Conservation (phyloP, 345 rosid species). For the Anastatica hierochuntica region DNA sequence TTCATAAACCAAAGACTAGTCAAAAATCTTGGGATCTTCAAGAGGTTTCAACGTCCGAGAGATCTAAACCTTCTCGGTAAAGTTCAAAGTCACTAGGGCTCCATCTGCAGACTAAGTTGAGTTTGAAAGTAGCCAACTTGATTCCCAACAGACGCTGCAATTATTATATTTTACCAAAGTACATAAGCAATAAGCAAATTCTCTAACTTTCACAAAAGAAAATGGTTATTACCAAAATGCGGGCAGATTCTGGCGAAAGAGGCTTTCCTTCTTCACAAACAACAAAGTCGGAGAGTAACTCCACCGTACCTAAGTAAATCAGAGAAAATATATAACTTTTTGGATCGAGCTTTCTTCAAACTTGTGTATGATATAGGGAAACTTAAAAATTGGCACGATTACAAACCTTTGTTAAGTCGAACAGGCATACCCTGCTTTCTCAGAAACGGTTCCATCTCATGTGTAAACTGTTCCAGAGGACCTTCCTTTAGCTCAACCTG, state of each 20-base stretch:
- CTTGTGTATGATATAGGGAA: background rate
- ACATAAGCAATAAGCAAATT: no score
- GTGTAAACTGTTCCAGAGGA: conserved; percentile 80
- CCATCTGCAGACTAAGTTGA: conserved; percentile 77
- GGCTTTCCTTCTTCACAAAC: conserved; percentile 93
- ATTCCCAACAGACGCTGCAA: conserved; percentile 86
- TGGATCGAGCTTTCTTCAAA: background rate
- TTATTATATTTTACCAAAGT: no score
- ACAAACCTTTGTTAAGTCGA: conserved; percentile 73
- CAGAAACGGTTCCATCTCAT: conserved; percentile 95
- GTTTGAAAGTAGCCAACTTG: conserved; percentile 84
- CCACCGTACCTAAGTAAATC: conserved; percentile 60
- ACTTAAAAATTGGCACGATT: background rate
- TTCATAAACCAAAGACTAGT: background rate
- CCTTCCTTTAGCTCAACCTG: conserved; percentile 88
- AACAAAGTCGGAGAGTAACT: conserved; percentile 74
- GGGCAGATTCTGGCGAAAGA: conserved; percentile 82
- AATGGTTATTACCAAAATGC: conserved; percentile 59
- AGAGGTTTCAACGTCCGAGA: conserved; percentile 78
- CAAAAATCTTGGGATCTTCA: conserved; percentile 24
- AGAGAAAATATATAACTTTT: background rate
- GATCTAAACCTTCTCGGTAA: conserved; percentile 56
- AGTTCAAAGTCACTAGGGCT: conserved; percentile 65
- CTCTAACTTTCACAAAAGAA: background rate
- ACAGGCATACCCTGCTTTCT: conserved; percentile 98